Base-by-base conservation (phyloP, 2,329 filamentous ascomycete species). In the Cadophora gregata region DNA sequence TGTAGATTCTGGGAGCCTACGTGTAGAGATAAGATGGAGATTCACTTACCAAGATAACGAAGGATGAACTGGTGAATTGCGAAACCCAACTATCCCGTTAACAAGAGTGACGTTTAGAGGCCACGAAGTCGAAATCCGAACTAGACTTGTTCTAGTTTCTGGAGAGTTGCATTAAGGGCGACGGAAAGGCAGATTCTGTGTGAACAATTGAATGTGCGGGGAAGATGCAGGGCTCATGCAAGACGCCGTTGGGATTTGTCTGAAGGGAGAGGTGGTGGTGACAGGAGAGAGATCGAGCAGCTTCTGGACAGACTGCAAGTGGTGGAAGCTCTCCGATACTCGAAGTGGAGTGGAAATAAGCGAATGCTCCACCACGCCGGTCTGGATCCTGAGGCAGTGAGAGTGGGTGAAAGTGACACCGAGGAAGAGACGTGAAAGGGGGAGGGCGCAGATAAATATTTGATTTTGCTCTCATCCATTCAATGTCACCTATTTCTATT, bases 161-260 rank as follows among this genome's bases (percentile, higher is more conserved):
- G 60, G 59, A 65, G 59, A 66, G 67, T 70, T 70, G 71, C 74
- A 75, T 74, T 66, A 67, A 66, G 71, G 72, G 71, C 70, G 68
- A 71, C 67, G 59, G 9, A 38, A 36, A 63, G 45, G 55, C 19
- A 47, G 58, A 69, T 59, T 56, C 42, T 69, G 50, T 29, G 64
- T 45, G 31, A 63, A 27, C n/a, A 24, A 62, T 61, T 29, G 33
- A 63, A 66, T 24, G 48, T 50, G 53, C 31, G 63, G 65, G 29
- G 31, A 63, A 47, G 29, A 60, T 31, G 63, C 45, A 66, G 51
- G 63, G 58, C 60, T 67, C 62, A 70, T 71, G 70, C 69, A 70
- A 69, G 63, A 71, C 51, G 66, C 69, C 67, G 68, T 51, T 58
- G 27, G 50, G 51, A 45, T n/a, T 56, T 47, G 31, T 59, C n/a